Conservation (phyloP, 78 protist genomes). For the Dictyostelium intermedium region DNA sequence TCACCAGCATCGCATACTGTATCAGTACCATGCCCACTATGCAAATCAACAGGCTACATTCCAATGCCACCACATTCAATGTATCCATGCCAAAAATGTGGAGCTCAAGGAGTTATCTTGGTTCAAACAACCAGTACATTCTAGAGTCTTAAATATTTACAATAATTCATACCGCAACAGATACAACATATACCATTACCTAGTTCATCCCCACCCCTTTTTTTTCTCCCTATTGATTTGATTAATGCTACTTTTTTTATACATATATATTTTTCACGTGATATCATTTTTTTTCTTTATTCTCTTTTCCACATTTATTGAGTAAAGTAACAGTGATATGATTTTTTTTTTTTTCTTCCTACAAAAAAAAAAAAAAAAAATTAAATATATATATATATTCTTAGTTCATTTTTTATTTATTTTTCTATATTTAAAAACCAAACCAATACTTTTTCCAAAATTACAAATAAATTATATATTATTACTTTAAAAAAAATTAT, state of each 20-base stretch:
- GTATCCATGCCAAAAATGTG: not conserved
- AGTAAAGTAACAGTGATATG: not conserved
- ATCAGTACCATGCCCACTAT: not conserved
- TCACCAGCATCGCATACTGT: not conserved
- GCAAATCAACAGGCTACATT: not conserved
- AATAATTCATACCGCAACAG: not conserved
- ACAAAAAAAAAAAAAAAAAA: not conserved
- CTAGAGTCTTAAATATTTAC: not conserved
- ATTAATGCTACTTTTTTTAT: not conserved
- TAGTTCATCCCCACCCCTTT: not conserved
- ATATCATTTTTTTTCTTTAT: not conserved
- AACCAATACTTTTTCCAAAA: not conserved
- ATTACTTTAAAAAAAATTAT: not conserved
- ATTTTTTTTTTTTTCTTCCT: not conserved
- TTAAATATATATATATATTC: not conserved
- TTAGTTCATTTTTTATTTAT: not conserved
- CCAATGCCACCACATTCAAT: not conserved
- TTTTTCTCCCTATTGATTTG: not conserved
- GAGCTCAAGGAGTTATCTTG: not conserved
- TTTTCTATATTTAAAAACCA: not conserved
- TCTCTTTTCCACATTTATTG: not conserved
- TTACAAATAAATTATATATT: not conserved
- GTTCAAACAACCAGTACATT: not conserved
- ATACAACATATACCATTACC: not conserved
- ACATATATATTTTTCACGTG: not conserved